Percentiles rank a stretch among this genome's conserved stretches.
These are phyloP conservation scores for Pinus tabuliformis DNA, from an alignment of 75 land plant species.

Conservation along the genomic window DNA sequence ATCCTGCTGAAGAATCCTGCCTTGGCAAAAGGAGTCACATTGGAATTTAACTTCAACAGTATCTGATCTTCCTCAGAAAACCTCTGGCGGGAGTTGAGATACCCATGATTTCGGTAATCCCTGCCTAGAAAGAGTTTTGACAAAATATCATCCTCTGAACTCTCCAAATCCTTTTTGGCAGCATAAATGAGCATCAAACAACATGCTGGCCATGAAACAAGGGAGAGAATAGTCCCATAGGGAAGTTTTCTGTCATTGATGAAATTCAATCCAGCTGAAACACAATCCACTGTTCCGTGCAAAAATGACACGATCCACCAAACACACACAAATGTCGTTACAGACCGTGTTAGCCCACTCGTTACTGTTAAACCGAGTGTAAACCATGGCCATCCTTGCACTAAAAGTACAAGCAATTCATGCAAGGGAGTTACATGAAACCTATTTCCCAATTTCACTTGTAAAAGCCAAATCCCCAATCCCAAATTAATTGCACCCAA, in stretches of 20 bases:
- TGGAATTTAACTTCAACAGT: neutral
- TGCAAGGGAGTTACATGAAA: slow-evolving; percentile 2
- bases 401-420: slow-evolving; percentile 11
- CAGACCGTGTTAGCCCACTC: neutral
- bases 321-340: neutral
- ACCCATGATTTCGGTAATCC: neutral
- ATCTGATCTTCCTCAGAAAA: neutral
- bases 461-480: slow-evolving; percentile 9
- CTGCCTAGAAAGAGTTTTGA: neutral
- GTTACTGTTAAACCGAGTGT: slow-evolving; percentile 6
- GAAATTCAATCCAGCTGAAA: slow-evolving; percentile 5
- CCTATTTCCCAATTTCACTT: neutral
- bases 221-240: slow-evolving; percentile 4
- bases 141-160: neutral
- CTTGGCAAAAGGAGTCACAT: slow-evolving; percentile 39
- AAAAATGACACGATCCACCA: neutral
- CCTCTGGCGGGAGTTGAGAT: neutral
- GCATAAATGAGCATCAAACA: neutral
- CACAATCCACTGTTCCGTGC: slow-evolving; percentile 4
- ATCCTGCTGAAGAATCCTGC: slow-evolving; percentile 59
- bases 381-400: slow-evolving; percentile 10
- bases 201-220: slow-evolving; percentile 16
- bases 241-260: neutral
- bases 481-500: slow-evolving; percentile 1
- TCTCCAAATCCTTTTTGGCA: slow-evolving; percentile 1